phyloP scores from a whole-genome alignment of 306 rosid species.

The Phaseolus lunatus region DNA sequence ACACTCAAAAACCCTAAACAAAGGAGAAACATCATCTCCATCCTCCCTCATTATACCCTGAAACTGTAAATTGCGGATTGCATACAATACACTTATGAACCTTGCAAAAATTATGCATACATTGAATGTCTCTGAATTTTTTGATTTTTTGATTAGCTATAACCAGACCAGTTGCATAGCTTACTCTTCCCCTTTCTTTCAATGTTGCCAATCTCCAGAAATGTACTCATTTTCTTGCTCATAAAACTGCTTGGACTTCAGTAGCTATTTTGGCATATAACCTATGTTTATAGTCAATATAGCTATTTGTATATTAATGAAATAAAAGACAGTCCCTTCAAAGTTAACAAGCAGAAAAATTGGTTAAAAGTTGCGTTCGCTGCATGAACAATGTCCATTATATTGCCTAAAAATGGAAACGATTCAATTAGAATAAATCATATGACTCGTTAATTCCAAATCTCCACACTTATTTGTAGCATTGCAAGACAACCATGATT shows the following conservation, averaged over 20 bases:
- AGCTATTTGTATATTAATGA: not conserved
- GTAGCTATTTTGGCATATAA: not conserved
- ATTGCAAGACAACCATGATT: slow-evolving; percentile 31
- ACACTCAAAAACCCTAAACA: too few relatives aligned
- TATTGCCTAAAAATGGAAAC: too few relatives aligned
- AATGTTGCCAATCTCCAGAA: slow-evolving; percentile 9
- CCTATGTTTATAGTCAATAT: not conserved
- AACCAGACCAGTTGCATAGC: not conserved
- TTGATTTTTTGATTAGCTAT: slow-evolving; percentile 34
- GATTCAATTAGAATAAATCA: too few relatives aligned
- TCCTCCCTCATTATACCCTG: too few relatives aligned
- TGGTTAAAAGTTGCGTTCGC: too few relatives aligned
- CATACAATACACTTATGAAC: not conserved
- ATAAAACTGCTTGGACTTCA: not conserved
- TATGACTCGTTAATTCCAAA: not conserved
- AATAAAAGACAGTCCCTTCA: too few relatives aligned
- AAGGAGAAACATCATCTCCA: too few relatives aligned
- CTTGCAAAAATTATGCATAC: not conserved
- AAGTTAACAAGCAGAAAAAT: too few relatives aligned
- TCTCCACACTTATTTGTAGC: slow-evolving; percentile 48
- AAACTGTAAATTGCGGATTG: slow-evolving; percentile 19
- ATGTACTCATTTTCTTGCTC: not conserved
- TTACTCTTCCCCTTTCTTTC: not conserved
- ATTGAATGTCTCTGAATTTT: slow-evolving; percentile 6
- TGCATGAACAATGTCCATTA: too few relatives aligned